A percentile compares a stretch with the other conserved stretches of the same genome.
These are phyloP conservation scores for Glaciozyma martinii DNA, from an alignment of 768 basidiomycete genomes.

Conservation along the genomic window DNA sequence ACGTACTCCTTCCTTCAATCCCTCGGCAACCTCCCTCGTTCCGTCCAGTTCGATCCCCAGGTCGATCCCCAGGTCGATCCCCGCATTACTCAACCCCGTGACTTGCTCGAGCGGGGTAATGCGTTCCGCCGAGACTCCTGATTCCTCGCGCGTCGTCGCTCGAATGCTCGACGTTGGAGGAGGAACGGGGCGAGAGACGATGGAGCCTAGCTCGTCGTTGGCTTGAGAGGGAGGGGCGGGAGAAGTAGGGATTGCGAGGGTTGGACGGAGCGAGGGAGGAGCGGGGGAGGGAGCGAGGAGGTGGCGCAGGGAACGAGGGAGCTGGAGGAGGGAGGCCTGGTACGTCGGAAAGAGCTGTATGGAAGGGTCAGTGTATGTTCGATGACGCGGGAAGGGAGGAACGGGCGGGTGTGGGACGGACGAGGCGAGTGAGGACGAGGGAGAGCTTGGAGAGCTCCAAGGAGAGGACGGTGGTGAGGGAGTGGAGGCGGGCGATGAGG, in stretches of 20 bases:
- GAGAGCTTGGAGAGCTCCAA: constrained; percentile 8
- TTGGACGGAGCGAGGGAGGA: not conserved
- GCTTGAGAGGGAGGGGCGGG: not conserved
- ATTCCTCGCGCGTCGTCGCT: no score
- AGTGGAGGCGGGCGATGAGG: constrained; percentile 17
- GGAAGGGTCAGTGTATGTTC: no score
- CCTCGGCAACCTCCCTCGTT: no score
- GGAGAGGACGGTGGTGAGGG: constrained; percentile 9
- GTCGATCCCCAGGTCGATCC: no score
- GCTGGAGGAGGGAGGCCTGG: not conserved
- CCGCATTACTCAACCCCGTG: no score
- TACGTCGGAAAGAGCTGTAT: not conserved
- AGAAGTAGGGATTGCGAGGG: not conserved
- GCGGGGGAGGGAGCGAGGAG: not conserved
- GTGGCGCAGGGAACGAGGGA: not conserved
- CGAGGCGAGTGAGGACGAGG: constrained; percentile 2
- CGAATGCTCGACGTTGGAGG: no score
- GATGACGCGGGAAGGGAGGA: not conserved
- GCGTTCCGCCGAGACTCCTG: no score
- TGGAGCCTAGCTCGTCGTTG: not conserved
- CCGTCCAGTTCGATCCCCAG: no score
- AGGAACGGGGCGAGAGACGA: no score
- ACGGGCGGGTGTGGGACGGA: constrained; percentile 13
- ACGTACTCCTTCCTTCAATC: no score
- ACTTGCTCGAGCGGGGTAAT: no score